phyloP scores from a whole-genome alignment of 768 basidiomycete species.

The Kwoniella europaea region DNA sequence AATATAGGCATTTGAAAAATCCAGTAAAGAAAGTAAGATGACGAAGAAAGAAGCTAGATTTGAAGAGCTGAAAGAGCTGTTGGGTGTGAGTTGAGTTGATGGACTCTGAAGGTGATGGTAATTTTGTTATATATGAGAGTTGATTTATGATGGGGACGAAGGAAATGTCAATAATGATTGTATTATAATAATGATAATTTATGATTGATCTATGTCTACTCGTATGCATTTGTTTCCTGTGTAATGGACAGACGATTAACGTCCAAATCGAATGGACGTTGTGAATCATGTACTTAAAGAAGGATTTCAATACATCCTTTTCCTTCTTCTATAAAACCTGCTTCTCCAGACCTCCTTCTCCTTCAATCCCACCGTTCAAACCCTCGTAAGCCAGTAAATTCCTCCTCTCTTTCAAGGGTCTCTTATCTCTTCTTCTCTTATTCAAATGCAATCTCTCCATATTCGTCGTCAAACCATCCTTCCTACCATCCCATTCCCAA shows the following conservation, averaged over 20 bases:
- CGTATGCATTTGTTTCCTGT: no score
- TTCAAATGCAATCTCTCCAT: conserved; percentile 47
- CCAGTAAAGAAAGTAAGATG: conserved; percentile 72
- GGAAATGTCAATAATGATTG: background rate
- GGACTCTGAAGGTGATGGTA: background rate
- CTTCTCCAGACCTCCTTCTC: background rate
- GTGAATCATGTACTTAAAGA: no score
- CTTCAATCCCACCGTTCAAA: background rate
- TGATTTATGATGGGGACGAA: background rate
- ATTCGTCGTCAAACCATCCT: conserved; percentile 30
- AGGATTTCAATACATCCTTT: no score
- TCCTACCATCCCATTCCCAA: conserved; percentile 38
- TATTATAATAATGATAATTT: background rate
- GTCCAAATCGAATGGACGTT: no score
- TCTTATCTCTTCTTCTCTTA: conserved; percentile 29
- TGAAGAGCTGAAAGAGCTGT: conserved; percentile 65
- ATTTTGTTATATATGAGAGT: background rate
- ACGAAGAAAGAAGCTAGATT: conserved; percentile 80
- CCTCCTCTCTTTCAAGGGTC: conserved; percentile 43
- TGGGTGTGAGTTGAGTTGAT: conserved; percentile 31
- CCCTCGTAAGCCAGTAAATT: conserved; percentile 2
- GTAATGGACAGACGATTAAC: no score
- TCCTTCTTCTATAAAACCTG: background rate
- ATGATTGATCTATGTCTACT: background rate
- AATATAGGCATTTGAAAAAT: conserved; percentile 79